Evolutionary conservation across 148 eudicot genomes (phyloP), one percentile per base, ranked within the genome.

Genomic region (Hydrangea macrophylla): DNA sequence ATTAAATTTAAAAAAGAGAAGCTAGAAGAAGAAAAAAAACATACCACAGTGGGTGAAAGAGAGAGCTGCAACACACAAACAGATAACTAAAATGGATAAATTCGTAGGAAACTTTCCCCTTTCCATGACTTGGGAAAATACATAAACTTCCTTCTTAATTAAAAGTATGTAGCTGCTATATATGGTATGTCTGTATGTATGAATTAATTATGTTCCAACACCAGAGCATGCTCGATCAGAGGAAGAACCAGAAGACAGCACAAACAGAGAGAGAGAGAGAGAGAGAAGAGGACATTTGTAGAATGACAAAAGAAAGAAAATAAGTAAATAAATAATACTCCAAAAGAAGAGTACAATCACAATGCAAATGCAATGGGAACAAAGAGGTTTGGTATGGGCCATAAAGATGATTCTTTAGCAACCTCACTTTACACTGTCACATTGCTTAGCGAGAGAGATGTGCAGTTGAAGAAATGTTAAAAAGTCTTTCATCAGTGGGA

Each of bases 371-470:
- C 65, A n/a, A 50, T 15, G 26, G 31, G 17, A 65, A 39, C 26
- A 58, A 55, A 17, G 11, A 60, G 61, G 40, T 31, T n/a, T n/a
- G 48, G 24, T 27, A 44, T 32, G 64, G 58, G 23, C 55, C 11
- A 26, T 18, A 73, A 77, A 70, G 78, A 66, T 77, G 69, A 78
- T 77, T 77, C 81, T 71, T n/a, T n/a, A n/a, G n/a, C n/a, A n/a
- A n/a, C n/a, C n/a, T n/a, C n/a, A n/a, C n/a, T 80, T 76, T 73
- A 64, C 30, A 69, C 69, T 60, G 27, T 67, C 55, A 36, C 33
- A 55, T 15, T 20, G 32, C 62, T 45, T 51, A n/a, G n/a, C n/a
- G n/a, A n/a, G n/a, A 54, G 54, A 66, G 66, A 82, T 79, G 83
- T 79, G 75, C 64, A 59, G 26, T 45, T 30, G 68, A 79, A 82